These are phyloP conservation scores for Rosa hybrid DNA, from an alignment of 331 rosid species.

Conservation along the genomic window DNA sequence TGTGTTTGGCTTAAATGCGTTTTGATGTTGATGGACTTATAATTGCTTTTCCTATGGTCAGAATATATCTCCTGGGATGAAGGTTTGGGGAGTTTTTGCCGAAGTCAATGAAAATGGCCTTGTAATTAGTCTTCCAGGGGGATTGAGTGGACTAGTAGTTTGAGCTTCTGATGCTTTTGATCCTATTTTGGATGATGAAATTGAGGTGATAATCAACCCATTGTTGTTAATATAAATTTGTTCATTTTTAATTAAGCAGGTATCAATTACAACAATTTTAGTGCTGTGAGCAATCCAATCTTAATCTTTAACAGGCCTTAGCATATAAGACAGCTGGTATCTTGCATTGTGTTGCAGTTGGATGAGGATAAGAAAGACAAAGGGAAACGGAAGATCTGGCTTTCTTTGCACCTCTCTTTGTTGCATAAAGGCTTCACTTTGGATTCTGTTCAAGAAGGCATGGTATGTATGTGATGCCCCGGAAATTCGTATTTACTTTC, in stretches of 20 bases:
- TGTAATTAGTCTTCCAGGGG: slow-evolving; percentile 85
- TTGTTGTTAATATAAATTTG: background rate
- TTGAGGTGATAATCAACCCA: slow-evolving; percentile 42
- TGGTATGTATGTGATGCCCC: slow-evolving; percentile 44
- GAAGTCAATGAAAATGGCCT: slow-evolving; percentile 89
- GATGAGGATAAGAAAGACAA: slow-evolving; percentile 80
- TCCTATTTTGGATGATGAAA: slow-evolving; percentile 52
- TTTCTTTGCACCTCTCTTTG: slow-evolving; percentile 83
- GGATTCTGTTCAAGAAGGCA: slow-evolving; percentile 86
- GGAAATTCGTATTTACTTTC: too few species aligned
- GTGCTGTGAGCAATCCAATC: slow-evolving; percentile 9
- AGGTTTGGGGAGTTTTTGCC: slow-evolving; percentile 85
- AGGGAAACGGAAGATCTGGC: slow-evolving; percentile 85
- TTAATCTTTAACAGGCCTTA: slow-evolving; percentile 44
- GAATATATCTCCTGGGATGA: slow-evolving; percentile 89
- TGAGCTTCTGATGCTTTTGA: slow-evolving; percentile 77
- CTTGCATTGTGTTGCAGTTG: slow-evolving; percentile 72
- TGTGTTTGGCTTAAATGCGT: too few species aligned
- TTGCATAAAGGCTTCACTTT: slow-evolving; percentile 71
- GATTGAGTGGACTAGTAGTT: slow-evolving; percentile 88
- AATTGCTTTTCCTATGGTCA: slow-evolving; percentile 29
- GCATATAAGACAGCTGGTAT: slow-evolving; percentile 78
- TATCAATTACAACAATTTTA: background rate
- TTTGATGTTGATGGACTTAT: background rate
- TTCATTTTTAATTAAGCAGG: background rate